A percentile compares a stretch with the other conserved stretches of the same genome.
phyloP scores from a whole-genome alignment of 441 rosid genomes.

The Brassica balearica region DNA sequence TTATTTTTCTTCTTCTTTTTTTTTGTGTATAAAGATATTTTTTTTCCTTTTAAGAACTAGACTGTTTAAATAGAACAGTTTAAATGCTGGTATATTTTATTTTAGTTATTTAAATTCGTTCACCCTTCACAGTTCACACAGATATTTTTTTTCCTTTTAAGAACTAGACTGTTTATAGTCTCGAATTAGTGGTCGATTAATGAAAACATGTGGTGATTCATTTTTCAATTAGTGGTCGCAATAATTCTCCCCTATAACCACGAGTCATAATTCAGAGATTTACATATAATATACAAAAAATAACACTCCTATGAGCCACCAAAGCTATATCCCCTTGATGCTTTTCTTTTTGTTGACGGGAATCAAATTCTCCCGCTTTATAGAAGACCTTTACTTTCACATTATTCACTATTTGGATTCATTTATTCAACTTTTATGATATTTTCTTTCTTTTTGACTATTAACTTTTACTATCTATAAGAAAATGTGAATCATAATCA shows the following conservation, averaged over 20 bases:
- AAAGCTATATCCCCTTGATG: conserved; percentile 36
- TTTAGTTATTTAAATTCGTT: conserved; percentile 13
- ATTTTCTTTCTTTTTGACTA: not conserved
- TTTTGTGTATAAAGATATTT: not conserved
- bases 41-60: not conserved
- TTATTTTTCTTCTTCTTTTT: not conserved
- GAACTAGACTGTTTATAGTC: no score
- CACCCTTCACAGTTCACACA: conserved; percentile 14
- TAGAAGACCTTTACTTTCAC: conserved; percentile 5
- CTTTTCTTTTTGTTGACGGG: conserved; percentile 40
- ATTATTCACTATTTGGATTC: conserved; percentile 16
- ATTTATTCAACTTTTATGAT: not conserved
- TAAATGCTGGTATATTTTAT: conserved; percentile 18
- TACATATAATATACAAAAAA: conserved; percentile 5
- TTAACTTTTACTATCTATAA: no score
- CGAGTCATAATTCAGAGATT: conserved; percentile 37
- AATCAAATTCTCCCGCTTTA: conserved; percentile 41
- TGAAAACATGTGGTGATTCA: conserved; percentile 26
- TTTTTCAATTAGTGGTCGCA: conserved; percentile 38
- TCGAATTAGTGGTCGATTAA: conserved; percentile 27
- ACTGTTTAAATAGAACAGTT: conserved; percentile 3
- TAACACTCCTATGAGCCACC: conserved; percentile 31
- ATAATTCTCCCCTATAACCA: conserved; percentile 36
- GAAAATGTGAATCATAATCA: no score
- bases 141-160: no score